A percentile compares a stretch with the other conserved stretches of the same genome.
Evolutionary conservation across 2,329 filamentous ascomycete species (phyloP).

Genomic region (Didymella sp.): DNA sequence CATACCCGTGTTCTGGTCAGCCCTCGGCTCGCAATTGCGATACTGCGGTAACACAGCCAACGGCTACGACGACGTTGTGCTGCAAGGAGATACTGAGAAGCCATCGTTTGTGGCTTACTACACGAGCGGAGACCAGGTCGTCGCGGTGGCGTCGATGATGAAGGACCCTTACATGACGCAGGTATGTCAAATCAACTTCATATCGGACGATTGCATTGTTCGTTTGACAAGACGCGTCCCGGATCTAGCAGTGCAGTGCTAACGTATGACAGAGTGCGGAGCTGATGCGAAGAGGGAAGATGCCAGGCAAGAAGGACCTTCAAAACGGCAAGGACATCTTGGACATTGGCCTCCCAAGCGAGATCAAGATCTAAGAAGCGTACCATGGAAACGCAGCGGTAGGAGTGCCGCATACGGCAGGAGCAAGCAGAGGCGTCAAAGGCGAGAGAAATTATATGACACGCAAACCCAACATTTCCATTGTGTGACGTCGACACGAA

Average conservation of each 20-base stretch:
- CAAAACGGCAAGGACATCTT: constrained; percentile 63
- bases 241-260: not conserved
- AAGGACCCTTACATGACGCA: constrained; percentile 80
- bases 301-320: constrained; percentile 82
- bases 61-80: constrained; percentile 84
- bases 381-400: constrained; percentile 4
- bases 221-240: not conserved
- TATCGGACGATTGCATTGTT: not conserved
- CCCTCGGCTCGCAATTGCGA: constrained; percentile 83
- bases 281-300: constrained; percentile 81
- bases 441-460: constrained; percentile 21
- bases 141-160: constrained; percentile 90
- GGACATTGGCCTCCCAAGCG: constrained; percentile 53
- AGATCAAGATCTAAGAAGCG: constrained; percentile 52
- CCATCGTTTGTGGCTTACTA: constrained; percentile 91
- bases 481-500: constrained; percentile 30
- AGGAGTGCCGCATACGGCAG: constrained; percentile 12
- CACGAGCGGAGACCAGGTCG: constrained; percentile 81
- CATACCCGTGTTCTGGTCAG: constrained; percentile 97
- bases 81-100: constrained; percentile 74
- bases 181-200: constrained; percentile 5
- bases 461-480: constrained; percentile 12
- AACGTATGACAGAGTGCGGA: constrained; percentile 70
- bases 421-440: constrained; percentile 4
- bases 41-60: constrained; percentile 88